Conservation (phyloP, 306 rosid genomes). For the Rosa lucieae region DNA sequence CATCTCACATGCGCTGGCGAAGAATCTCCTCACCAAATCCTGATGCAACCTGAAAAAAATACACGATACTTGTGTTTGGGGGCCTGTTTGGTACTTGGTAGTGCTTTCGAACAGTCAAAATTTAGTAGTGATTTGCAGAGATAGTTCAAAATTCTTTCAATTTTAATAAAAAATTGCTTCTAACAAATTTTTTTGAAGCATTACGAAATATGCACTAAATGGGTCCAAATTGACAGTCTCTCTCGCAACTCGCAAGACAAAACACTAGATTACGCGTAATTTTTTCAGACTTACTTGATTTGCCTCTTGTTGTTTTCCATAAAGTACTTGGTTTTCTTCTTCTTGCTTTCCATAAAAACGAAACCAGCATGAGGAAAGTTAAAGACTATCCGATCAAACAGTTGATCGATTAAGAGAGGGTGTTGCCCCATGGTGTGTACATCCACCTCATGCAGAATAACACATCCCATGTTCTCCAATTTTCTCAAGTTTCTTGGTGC, state of each 20-base stretch:
- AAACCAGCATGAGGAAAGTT: conserved; percentile 44
- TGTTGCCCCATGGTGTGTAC: conserved; percentile 25
- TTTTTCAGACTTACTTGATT: not conserved
- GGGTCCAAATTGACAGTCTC: conserved; percentile 9
- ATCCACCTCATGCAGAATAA: conserved; percentile 31
- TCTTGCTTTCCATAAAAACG: not conserved
- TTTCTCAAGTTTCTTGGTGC: conserved; percentile 10
- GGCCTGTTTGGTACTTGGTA: no score
- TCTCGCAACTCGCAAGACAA: not conserved
- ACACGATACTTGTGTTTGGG: no score
- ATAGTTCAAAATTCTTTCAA: not conserved
- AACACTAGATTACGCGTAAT: not conserved
- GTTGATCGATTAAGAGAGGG: not conserved
- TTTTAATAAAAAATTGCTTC: not conserved
- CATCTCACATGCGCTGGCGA: conserved; percentile 19
- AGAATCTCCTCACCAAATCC: conserved; percentile 26
- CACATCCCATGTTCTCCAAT: conserved; percentile 32
- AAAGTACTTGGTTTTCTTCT: no score
- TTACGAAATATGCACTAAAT: not conserved
- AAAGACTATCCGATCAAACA: conserved; percentile 26
- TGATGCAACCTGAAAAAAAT: conserved; percentile 27
- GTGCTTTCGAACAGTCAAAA: not conserved
- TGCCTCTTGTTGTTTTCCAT: not conserved
- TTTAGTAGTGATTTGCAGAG: not conserved
- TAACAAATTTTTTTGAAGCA: not conserved